Base-by-base conservation (phyloP, 2,329 filamentous ascomycete species). In the Sporothrix curviconia region DNA sequence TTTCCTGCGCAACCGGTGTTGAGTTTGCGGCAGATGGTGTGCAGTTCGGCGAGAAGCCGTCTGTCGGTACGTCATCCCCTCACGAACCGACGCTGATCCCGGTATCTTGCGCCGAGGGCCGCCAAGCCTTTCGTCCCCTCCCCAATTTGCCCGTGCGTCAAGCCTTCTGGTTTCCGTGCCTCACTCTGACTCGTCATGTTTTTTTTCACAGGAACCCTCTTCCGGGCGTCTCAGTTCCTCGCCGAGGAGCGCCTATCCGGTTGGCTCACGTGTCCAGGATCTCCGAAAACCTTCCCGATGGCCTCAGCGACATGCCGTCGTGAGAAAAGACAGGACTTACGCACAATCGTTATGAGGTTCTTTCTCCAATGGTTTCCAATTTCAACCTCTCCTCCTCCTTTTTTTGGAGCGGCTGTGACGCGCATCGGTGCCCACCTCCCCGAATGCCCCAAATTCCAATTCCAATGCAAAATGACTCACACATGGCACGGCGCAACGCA, bases 1-100 rank as follows among this genome's bases (percentile, higher is more conserved):
- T 99, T 97, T 74, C 94, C 94, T 64, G 94, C 94, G n/a, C n/a
- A 61, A 99, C 94, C 14, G 94, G 94, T 68, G 89, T n/a, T 95
- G 67, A 96, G 92, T 71, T 80, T 99, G 74, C 84, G 94, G 72
- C 94, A 99, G 80, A 99, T 99, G 94, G 92, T 97, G n/a, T n/a
- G 59, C 92, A 97, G 73, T 97, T 97, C 72, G 92, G 92, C 69
- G 91, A 96, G 77, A 89, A 85, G 71, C 92, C 92, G 55, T 96
- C 92, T 15, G 89, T 86, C 66, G 90, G 90, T 94, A 78, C 68
- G 81, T 72, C 50, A 43, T 52, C 37, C 43, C 30, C 52, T 22
- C 50, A 12, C 22, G 8, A 43, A 44, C 44, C n/a, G 22, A 8
- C 12, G 44, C 44, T 34, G 44, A 22, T 30, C 30, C 15, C 44